Base-by-base conservation (phyloP, 2,329 filamentous ascomycete species). In the Harringtonia aguacate region DNA sequence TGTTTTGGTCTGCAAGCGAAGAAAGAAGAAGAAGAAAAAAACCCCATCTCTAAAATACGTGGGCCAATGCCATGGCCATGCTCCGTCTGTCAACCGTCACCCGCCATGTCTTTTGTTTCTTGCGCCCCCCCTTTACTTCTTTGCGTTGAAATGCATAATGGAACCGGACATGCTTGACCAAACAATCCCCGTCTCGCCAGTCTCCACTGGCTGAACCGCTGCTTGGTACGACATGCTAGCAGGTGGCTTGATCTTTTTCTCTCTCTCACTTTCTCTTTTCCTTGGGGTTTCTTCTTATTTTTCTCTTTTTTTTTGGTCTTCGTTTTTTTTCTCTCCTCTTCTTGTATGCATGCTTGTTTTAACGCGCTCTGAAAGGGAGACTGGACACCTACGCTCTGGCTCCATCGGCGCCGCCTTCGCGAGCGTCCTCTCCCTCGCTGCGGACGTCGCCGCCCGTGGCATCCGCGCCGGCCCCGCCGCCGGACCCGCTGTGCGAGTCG, bases 371-470 rank as follows among this genome's bases (percentile, higher is more conserved):
- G 52, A 53, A 53, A 54, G 52, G 52, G 51, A 56, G 50, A 62
- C 18, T 14, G 66, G 61, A 65, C 62, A 98, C 94, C 90, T 97
- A 98, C 92, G 90, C 92, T 95, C 92, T 81, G 68, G 86, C 94
- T 59, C 94, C 92, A 67, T 97, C 92, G 55, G 87, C 87, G 61
- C 94, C 92, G 48, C 90, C 92, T 65, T 95, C 88, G 68, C 94
- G 77, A 52, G 90, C 79, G 54, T 79, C 81, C 62, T 87, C 80
- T 46, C 92, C 92, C 64, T 97, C 92, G 63, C 94, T 81, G 64
- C 89, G 79, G 54, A 95, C 69, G 61, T 98, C 90, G 51, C 89
- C 90, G 45, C 90, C 90, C 3, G 89, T 95, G 43, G 89, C 89
- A 63, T 76, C 88, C 45, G 85, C 69, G 29, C 88, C 89, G 48